Evolutionary conservation across 805 yeast species (phyloP), one percentile per base, ranked within the genome.

Genomic region (Barnettozyma sucrosica): DNA sequence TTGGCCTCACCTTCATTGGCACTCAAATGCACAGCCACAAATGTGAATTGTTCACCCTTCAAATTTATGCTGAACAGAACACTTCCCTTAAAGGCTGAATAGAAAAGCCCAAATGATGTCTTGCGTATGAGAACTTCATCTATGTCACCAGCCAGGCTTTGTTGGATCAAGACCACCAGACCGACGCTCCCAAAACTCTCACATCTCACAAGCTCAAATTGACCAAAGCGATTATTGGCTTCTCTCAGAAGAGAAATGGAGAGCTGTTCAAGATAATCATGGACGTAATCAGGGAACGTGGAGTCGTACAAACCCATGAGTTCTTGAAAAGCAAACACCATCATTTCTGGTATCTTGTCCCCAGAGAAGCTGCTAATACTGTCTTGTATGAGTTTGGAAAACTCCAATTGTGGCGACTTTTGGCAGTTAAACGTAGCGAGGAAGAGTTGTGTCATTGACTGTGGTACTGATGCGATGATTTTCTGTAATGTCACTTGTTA

Each of bases 61-160:
- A 56, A 69, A 1, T 52, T 52, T n/a, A 85, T 56, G 38, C 90
- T 66, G 1, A 83, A 43, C 0, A 83, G 87, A 1, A 77, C 81
- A 0, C 81, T 90, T 0, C 96, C 96, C 62, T 90, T 90, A 56
- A 86, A 61, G 46, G 81, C 77, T 1, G 92, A 79, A 49, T 72
- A 68, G 7, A 74, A 70, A 36, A 46, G 69, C 60, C 97, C 96
- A 51, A 81, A 69, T 16, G 77, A 73, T 18, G 55, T 16, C 62
- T 51, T 33, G 25, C 25, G 52, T 55, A 66, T n/a, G 76, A 23
- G 23, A 23, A 51, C 18, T 3, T 55, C 55, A 46, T 18, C 16
- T 46, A 42, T 5, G 52, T 41, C 2, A 45, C 41, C 10, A 41
- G 32, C 33, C 16, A 19, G 37, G 20, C 32, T 7, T 16, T 16